Conservation (phyloP, 192 early-diverging fungal species). For the Dissophora ornata region DNA sequence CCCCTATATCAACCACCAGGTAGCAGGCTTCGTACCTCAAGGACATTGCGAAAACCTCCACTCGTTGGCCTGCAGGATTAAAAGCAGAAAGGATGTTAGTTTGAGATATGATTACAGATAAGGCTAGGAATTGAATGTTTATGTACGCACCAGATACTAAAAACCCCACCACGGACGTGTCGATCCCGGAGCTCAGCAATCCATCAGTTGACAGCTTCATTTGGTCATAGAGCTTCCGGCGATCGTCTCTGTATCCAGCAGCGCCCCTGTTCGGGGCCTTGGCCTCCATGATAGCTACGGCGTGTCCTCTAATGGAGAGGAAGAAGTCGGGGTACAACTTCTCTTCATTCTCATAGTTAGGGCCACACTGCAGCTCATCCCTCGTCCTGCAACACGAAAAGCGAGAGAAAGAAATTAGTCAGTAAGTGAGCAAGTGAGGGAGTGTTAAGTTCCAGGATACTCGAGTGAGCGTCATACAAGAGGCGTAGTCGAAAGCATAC, state of each 20-base stretch:
- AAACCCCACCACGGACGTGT: constrained; percentile 11
- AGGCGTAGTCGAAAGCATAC: constrained; percentile 5
- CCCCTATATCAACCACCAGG: constrained; percentile 11
- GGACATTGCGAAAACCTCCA: constrained; percentile 16
- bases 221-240: constrained; percentile 10
- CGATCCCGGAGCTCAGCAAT: constrained; percentile 11
- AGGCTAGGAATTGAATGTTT: no score
- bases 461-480: constrained; percentile 1
- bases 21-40: no score
- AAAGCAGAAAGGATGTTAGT: background rate
- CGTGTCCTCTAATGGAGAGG: constrained; percentile 20
- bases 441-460: no score
- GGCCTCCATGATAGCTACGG: constrained; percentile 17
- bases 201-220: constrained; percentile 17
- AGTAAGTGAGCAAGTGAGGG: background rate
- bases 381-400: constrained; percentile 6
- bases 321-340: constrained; percentile 22
- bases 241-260: constrained; percentile 15
- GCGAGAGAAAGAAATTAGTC: background rate
- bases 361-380: constrained; percentile 16
- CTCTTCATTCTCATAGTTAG: constrained; percentile 7
- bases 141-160: constrained; percentile 17
- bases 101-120: no score
- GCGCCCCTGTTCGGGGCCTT: constrained; percentile 7
- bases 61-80: constrained; percentile 5